Base-by-base conservation (phyloP, 352 stramenopile species). In the Phytophthora ramorum region DNA sequence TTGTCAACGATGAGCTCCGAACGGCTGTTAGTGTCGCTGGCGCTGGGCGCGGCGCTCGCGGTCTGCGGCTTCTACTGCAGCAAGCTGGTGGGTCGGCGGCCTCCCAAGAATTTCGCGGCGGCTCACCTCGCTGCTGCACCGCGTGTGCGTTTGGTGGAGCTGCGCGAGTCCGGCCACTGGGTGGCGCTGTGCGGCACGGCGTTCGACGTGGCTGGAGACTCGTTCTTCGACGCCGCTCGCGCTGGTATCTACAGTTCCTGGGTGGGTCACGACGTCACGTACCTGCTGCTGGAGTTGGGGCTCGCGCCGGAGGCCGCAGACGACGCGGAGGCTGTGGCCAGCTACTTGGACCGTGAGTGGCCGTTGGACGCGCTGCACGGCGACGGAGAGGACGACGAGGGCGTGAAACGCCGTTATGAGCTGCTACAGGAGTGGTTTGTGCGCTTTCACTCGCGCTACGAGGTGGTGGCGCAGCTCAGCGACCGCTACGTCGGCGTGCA, bases 371-470 rank as follows among this genome's bases (percentile, higher is more conserved):
- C 69, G 32, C 64, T 87, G 3, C 49, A 64, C 32, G 32, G 35
- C 17, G 43, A 71, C 13, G 58, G 67, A 0, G 66, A 76, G 19
- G 19, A 72, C 13, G 58, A 69, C 0, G 66, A 76, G 19, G 19
- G 19, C 0, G 51, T 19, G 16, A 71, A 37, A 44, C 72, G 75
- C 8, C 71, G 78, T 17, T 59, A 44, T 7, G 53, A 76, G 34
- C 70, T 89, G 34, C 32, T 87, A 0, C 32, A 75, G 7, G 82
- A 91, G 48, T 91, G 82, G 82, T 85, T 82, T 37, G 48, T 51
- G 30, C 79, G 82, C 30, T 79, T 91, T 14, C 51, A 79, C 26
- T 75, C 74, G 28, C 78, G 82, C 2, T 91, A 89, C 38, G 46
- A 73, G 9, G 66, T 78, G 32, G 51, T 87, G 24, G 77, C 71